Base-by-base conservation (phyloP, 805 yeast genomes). In the Nakazawaea siamensis region DNA sequence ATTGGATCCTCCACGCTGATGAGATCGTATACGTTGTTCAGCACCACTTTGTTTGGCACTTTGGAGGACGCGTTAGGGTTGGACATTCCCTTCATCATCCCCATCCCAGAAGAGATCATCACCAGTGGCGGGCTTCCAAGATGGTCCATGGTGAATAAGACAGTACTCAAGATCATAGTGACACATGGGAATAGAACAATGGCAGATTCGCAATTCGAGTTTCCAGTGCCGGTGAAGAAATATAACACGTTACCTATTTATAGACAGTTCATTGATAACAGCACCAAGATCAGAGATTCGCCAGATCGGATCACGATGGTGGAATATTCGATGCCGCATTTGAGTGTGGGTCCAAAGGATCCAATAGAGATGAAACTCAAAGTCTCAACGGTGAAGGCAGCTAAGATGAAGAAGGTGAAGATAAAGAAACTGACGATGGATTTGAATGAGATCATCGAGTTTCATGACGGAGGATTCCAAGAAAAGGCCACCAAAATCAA, bases 261-360 rank as follows among this genome's bases (percentile, higher is more conserved):
- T 39, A 54, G 73, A 18, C 71, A 74, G 45, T 76, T 65, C 45
- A 69, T 67, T 42, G 78, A 76, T 43, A 68, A 76, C 0, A 52
- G 71, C 0, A 49, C 61, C 10, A 73, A 67, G 39, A 50, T 57
- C 2, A 56, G 57, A 3, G 58, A 54, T 12, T 67, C 80, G 1
- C 54, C 61, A 13, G 82, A 77, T 47, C 59, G 62, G 9, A 70
- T 65, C 40, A 61, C 70, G 9, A 46, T 66, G 21, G 58, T 70
- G 7, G 70, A 68, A 16, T 57, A 70, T 32, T 54, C 58, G 5
- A 44, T 77, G 14, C 72, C 76, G 1, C 62, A 64, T 5, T 62
- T 75, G 5, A 68, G 79, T 21, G 62, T 76, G n/a, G 79, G 82
- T 1, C 78, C 78, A 0, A 62, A 60, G 33, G 86, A 78, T 47